These are phyloP conservation scores for Syncephalastrum monosporum DNA, from an alignment of 371 early-diverging fungal genomes.

Conservation along the genomic window DNA sequence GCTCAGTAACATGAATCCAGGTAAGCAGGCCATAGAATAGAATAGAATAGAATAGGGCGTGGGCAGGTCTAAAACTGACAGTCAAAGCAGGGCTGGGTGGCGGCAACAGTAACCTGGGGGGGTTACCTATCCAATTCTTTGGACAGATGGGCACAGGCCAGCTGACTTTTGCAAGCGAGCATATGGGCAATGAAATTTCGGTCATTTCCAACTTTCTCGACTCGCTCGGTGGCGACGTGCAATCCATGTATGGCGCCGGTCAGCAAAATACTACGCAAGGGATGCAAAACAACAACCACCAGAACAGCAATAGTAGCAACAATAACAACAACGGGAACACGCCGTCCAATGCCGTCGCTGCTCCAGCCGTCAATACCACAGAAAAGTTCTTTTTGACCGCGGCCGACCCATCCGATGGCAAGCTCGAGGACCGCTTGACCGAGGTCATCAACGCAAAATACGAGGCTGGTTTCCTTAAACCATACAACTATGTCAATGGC, in stretches of 20 bases:
- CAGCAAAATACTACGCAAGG: conserved; percentile 9
- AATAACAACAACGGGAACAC: conserved; percentile 25
- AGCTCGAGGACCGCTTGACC: conserved; percentile 78
- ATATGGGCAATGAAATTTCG: conserved; percentile 80
- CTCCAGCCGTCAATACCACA: conserved; percentile 58
- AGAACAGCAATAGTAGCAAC: conserved; percentile 22
- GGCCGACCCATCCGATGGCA: conserved; percentile 84
- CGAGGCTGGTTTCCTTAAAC: conserved; percentile 89
- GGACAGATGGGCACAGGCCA: conserved; percentile 58
- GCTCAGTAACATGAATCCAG: conserved; percentile 17
- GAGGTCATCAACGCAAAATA: conserved; percentile 91
- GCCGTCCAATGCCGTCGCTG: conserved; percentile 11
- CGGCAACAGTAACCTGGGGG: conserved; percentile 31
- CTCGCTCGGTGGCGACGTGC: conserved; percentile 52
- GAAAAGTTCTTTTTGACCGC: conserved; percentile 88
- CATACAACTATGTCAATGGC: conserved; percentile 90
- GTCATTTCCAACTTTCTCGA: conserved; percentile 76
- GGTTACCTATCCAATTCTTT: conserved; percentile 44
- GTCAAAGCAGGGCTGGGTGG: conserved; percentile 14
- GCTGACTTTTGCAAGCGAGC: conserved; percentile 73
- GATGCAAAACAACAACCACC: conserved; percentile 12
- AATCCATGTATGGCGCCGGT: conserved; percentile 20
- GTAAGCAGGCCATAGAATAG: background rate
- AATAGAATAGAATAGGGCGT: too few relatives aligned
- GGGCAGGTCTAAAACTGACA: background rate